Conservation (phyloP, 257 asterid genomes). For the Coffea canephora region DNA sequence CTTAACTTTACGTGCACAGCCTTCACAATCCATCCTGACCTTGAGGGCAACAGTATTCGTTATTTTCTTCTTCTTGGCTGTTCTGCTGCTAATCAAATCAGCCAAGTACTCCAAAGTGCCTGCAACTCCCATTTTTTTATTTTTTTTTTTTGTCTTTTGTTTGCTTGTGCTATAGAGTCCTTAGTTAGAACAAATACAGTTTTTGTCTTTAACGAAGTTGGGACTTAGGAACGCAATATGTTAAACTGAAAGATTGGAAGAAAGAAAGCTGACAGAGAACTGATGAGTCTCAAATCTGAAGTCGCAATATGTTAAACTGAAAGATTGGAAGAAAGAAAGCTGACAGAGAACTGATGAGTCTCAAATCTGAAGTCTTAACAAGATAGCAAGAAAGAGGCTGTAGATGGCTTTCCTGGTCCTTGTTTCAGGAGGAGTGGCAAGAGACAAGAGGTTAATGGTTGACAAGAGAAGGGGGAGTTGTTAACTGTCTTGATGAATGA, state of each 20-base stretch:
- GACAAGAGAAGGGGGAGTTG: not conserved
- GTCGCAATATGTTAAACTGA: too few species aligned
- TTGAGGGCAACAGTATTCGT: conserved; percentile 59
- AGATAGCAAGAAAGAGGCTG: not conserved
- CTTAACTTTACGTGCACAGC: conserved; percentile 71
- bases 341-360: not conserved
- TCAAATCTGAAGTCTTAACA: not conserved
- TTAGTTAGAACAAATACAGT: not conserved
- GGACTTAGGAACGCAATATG: not conserved
- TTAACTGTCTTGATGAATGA: not conserved
- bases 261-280: too few species aligned
- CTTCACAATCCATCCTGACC: conserved; percentile 88
- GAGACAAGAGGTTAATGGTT: not conserved
- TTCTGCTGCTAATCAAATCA: conserved; percentile 47
- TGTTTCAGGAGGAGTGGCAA: not conserved
- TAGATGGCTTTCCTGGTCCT: not conserved
- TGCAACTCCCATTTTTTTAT: conserved; percentile 62
- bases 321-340: not conserved
- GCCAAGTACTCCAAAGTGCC: conserved; percentile 76
- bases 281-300: too few species aligned
- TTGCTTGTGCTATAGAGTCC: not conserved
- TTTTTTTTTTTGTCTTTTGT: too few species aligned
- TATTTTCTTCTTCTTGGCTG: conserved; percentile 62
- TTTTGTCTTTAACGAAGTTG: not conserved
- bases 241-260: not conserved